These are phyloP conservation scores for Nakazawaea ernobii DNA, from an alignment of 805 yeast species.

Conservation along the genomic window DNA sequence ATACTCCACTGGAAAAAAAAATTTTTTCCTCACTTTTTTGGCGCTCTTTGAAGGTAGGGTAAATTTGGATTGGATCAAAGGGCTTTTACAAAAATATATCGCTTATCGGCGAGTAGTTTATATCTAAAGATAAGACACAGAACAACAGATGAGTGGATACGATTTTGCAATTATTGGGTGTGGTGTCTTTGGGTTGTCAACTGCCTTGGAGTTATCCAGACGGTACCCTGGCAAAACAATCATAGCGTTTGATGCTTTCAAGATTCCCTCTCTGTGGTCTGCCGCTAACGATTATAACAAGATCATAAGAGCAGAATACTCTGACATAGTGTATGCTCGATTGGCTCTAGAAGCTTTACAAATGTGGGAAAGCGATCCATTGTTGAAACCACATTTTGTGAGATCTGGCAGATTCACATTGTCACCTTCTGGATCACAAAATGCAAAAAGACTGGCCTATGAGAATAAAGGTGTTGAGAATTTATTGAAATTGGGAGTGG, in stretches of 20 bases:
- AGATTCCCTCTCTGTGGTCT: slow-evolving; percentile 26
- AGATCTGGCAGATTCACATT: slow-evolving; percentile 26
- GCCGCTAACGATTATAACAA: slow-evolving; percentile 29
- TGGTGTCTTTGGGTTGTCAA: slow-evolving; percentile 30
- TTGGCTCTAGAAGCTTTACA: slow-evolving; percentile 25
- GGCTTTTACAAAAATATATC: neutral
- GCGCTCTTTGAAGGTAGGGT: neutral
- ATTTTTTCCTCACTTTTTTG: neutral
- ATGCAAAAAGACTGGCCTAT: slow-evolving; percentile 19
- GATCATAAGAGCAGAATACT: slow-evolving; percentile 28
- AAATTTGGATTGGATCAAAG: neutral
- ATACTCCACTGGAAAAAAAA: slow-evolving; percentile 17
- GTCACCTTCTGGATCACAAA: slow-evolving; percentile 18
- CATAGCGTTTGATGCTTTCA: slow-evolving; percentile 20
- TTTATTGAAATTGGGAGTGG: slow-evolving; percentile 18
- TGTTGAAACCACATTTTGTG: slow-evolving; percentile 16
- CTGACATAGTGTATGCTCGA: slow-evolving; percentile 20
- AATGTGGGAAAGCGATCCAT: slow-evolving; percentile 22
- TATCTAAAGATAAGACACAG: neutral
- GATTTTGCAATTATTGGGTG: slow-evolving; percentile 22
- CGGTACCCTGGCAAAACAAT: slow-evolving; percentile 14
- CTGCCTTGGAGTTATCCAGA: slow-evolving; percentile 21
- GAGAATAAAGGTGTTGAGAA: slow-evolving; percentile 21
- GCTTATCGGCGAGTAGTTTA: neutral
- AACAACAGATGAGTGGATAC: neutral